Conservation (phyloP, 2,329 filamentous ascomycete species). For the Fusarium bactridioides region DNA sequence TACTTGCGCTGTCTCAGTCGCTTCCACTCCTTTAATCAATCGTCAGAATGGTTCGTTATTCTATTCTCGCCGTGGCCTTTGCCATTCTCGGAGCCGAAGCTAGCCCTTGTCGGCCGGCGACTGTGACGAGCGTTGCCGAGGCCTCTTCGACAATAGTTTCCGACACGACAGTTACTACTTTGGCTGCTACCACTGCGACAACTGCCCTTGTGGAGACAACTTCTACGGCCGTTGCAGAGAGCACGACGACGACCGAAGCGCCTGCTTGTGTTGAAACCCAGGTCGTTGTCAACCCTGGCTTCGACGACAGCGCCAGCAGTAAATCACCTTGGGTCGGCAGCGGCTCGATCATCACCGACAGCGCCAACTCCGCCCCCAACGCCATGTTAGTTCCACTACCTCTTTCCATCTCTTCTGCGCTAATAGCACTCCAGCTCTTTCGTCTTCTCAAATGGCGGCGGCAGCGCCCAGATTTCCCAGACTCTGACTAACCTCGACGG, state of each 20-base stretch:
- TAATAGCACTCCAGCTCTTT: not conserved
- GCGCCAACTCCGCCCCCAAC: not conserved
- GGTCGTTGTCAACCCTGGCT: not conserved
- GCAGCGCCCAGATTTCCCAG: not conserved
- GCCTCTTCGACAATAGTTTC: not conserved
- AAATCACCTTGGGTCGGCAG: not conserved
- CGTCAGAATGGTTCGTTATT: not conserved
- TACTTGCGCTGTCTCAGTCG: not conserved
- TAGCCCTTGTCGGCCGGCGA: not conserved
- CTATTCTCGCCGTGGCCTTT: not conserved
- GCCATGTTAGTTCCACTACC: not conserved
- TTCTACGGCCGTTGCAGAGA: not conserved
- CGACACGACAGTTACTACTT: not conserved
- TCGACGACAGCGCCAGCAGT: not conserved
- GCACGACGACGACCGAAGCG: not conserved
- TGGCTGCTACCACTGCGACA: not conserved
- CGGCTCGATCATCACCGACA: not conserved
- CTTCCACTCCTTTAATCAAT: not conserved
- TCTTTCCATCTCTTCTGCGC: rapidly evolving
- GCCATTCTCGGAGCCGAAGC: not conserved
- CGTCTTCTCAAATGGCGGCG: not conserved
- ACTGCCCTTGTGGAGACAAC: not conserved
- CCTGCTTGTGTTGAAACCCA: not conserved
- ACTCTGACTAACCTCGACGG: not conserved
- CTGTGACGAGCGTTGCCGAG: not conserved